phyloP scores from a whole-genome alignment of 1,139 yeast genomes.

The Protomyces macrosporus region DNA sequence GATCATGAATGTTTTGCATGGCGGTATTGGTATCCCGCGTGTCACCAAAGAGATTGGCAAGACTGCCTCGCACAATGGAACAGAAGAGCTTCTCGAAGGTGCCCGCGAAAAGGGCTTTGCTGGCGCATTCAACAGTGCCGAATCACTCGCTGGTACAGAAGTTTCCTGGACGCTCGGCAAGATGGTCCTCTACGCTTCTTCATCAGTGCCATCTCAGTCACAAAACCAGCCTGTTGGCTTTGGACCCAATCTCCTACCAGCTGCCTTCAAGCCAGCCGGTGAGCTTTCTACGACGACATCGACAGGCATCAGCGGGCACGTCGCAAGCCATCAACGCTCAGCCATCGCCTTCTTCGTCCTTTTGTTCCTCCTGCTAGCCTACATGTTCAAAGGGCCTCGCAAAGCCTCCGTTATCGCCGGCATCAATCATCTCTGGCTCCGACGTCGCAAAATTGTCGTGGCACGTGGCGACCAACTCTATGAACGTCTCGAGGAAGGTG shows the following conservation, averaged over 20 bases:
- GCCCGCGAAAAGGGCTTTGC: constrained; percentile 28
- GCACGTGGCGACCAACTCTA: constrained; percentile 25
- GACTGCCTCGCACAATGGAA: constrained; percentile 23
- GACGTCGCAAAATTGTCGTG: constrained; percentile 15
- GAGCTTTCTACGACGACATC: background rate
- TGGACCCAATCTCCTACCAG: constrained; percentile 41
- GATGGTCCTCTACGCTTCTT: constrained; percentile 57
- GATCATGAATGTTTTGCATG: constrained; percentile 63
- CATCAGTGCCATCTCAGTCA: constrained; percentile 35
- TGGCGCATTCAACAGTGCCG: constrained; percentile 56
- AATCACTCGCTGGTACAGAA: constrained; percentile 57
- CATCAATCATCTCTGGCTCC: constrained; percentile 9
- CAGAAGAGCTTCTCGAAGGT: constrained; percentile 37
- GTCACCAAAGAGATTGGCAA: constrained; percentile 19
- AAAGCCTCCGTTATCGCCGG: constrained; percentile 1
- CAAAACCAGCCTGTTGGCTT: constrained; percentile 45
- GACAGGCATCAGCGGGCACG: background rate
- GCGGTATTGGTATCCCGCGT: constrained; percentile 65
- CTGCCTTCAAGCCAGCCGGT: constrained; percentile 15
- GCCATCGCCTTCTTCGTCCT: background rate
- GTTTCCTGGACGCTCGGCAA: constrained; percentile 84
- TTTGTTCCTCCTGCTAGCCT: background rate
- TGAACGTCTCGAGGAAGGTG: constrained; percentile 12
- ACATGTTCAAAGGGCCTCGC: constrained; percentile 11
- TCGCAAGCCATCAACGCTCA: background rate